These are phyloP conservation scores for Ulota crispa DNA, from an alignment of 225 moss, liverwort and hornwort genomes.

Conservation along the genomic window DNA sequence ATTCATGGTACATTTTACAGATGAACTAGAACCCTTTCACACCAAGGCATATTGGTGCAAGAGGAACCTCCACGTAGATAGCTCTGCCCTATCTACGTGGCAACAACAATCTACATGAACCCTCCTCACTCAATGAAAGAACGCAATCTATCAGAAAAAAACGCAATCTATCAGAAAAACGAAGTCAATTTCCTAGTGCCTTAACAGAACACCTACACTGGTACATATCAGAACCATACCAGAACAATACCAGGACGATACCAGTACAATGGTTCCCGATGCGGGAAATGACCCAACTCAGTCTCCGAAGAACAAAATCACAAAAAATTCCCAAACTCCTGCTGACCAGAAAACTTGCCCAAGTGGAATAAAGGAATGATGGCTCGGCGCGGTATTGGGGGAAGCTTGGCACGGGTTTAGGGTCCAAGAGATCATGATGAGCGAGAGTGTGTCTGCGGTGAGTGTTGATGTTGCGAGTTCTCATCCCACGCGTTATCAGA, in stretches of 20 bases:
- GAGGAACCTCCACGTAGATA: conserved; percentile 26
- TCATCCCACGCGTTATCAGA: conserved; percentile 20
- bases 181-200: not conserved
- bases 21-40: conserved; percentile 1
- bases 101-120: conserved; percentile 21
- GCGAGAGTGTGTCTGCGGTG: not conserved
- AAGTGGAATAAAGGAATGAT: not conserved
- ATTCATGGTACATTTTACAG: conserved; percentile 39
- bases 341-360: conserved; percentile 8
- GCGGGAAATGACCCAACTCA: conserved; percentile 29
- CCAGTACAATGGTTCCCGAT: conserved; percentile 2
- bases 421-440: not conserved
- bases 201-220: conserved; percentile 13
- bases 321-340: not conserved
- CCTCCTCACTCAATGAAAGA: not conserved
- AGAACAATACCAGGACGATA: no score
- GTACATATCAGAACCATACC: not conserved
- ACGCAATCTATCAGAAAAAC: not conserved
- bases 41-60: not conserved
- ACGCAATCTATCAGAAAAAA: not conserved
- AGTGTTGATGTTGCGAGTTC: not conserved
- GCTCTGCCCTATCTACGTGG: conserved; percentile 17
- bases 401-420: no score
- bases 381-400: no score
- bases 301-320: not conserved